Conservation (phyloP, 129 eudicot genomes). For the carrot (Daucus carota) region DH1_v3.0 NC_030388.2:15415501-15416000, state of each 20-base stretch:
- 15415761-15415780: slow-evolving; percentile 23
- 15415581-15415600: neutral
- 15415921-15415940: slow-evolving; percentile 5
- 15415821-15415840: slow-evolving; percentile 18
- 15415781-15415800: slow-evolving; percentile 19
- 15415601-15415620: neutral
- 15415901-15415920: slow-evolving; percentile 13
- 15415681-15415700: slow-evolving; percentile 8
- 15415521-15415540: neutral
- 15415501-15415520: neutral
- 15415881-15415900: slow-evolving; percentile 9
- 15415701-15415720: slow-evolving; percentile 10
- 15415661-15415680: slow-evolving; percentile 13
- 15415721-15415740: slow-evolving; percentile 20
- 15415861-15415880: slow-evolving; percentile 11
- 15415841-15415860: slow-evolving; percentile 10
- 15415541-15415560: neutral
- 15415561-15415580: neutral
- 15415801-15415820: slow-evolving; percentile 19
- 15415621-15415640: neutral
- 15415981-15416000: slow-evolving; percentile 22
- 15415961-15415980: slow-evolving; percentile 10
- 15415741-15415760: slow-evolving; percentile 2
- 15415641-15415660: slow-evolving; percentile 8
- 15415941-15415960: slow-evolving; percentile 11